Conservation (phyloP, 202 grass and related monocot species). For the Carex arenaria region DNA sequence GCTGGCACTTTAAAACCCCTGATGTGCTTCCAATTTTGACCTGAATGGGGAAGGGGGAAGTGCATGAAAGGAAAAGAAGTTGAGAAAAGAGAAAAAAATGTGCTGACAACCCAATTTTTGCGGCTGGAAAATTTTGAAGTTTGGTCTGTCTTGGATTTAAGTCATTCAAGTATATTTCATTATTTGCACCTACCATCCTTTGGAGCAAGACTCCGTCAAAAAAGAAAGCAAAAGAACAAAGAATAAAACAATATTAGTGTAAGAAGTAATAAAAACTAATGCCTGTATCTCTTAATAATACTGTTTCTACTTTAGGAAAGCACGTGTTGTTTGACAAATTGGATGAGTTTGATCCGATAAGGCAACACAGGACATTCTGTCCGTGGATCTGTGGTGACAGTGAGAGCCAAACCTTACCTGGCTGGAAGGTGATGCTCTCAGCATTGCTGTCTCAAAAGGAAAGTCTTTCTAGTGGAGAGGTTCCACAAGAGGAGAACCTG, state of each 20-base stretch:
- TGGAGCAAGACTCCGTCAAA: neutral
- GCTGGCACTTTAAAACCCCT: neutral
- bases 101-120: neutral
- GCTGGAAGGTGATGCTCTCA: conserved; percentile 66
- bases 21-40: neutral
- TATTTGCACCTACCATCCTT: neutral
- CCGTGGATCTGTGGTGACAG: conserved; percentile 72
- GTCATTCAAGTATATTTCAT: neutral
- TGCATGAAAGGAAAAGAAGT: neutral
- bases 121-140: neutral
- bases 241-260: neutral
- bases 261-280: neutral
- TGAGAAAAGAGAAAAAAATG: neutral
- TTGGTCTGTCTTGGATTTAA: too few relatives aligned
- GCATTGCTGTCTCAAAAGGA: conserved; percentile 55
- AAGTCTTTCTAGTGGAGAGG: conserved; percentile 24
- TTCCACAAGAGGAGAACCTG: conserved; percentile 1
- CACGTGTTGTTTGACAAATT: conserved; percentile 41
- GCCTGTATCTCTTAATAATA: neutral
- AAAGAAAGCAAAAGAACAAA: neutral
- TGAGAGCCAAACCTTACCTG: conserved; percentile 37
- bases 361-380: conserved; percentile 89
- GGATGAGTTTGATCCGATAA: conserved; percentile 81
- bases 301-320: conserved; percentile 38
- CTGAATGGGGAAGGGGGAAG: neutral